These are phyloP conservation scores for Solanum corneliomulleri DNA, from an alignment of 257 asterid species.

Conservation along the genomic window DNA sequence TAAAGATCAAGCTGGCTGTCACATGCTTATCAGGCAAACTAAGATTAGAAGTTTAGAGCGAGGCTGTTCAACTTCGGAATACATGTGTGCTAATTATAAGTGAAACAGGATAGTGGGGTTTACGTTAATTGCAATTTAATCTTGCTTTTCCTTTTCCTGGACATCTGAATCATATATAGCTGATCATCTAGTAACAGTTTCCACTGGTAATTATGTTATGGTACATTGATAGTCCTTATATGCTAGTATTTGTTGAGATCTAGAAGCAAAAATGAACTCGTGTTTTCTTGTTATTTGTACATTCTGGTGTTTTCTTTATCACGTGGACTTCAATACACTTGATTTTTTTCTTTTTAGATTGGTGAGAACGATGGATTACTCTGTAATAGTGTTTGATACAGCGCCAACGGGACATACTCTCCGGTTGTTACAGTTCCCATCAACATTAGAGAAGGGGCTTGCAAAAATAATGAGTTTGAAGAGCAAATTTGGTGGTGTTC, in stretches of 20 bases:
- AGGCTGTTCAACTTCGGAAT: neutral
- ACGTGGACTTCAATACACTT: neutral
- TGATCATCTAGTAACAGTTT: neutral
- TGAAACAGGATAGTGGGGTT: neutral
- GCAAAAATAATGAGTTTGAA: conserved; percentile 82
- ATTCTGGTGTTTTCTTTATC: neutral
- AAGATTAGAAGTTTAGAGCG: neutral
- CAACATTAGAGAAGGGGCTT: conserved; percentile 89
- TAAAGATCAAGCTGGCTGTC: neutral
- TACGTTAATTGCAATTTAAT: neutral
- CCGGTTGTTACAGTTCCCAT: conserved; percentile 87
- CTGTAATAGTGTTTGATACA: conserved; percentile 90
- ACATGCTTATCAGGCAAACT: neutral
- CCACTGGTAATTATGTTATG: neutral
- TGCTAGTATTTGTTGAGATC: neutral
- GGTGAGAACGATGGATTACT: conserved; percentile 93
- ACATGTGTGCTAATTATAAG: neutral
- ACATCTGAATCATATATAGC: neutral
- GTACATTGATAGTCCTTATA: neutral
- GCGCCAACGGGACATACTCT: conserved; percentile 99
- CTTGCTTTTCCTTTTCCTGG: neutral
- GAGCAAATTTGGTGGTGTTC: conserved; percentile 80
- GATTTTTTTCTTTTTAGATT: conserved; percentile 33
- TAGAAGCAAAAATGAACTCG: neutral
- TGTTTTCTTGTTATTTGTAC: neutral